Base-by-base conservation (phyloP, 495 filamentous ascomycete genomes). In the Staphylotrichum longicolle region DNA sequence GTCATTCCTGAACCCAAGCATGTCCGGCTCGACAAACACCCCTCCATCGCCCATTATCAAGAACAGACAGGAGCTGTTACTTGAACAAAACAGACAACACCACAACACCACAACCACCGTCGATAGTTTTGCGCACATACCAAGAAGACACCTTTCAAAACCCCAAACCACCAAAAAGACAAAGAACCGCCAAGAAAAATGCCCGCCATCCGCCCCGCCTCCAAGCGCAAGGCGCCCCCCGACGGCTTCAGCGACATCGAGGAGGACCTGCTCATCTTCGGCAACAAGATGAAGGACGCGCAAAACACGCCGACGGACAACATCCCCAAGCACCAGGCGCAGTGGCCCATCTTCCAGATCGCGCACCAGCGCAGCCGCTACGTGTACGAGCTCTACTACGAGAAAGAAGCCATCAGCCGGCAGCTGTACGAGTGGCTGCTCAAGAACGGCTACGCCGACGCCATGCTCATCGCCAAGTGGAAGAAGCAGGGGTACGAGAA, bases 401-500 rank as follows among this genome's bases (percentile, higher is more conserved):
- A 95, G 72, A 96, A 96, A 77, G 90, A 96, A 75, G 92, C 93
- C 49, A 97, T 99, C 75, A 88, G 83, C 62, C 91, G 90, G 74
- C 80, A 84, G 72, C 81, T 98, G 12, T 99, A 99, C 73, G 93
- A 96, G 63, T 99, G 90, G 88, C 79, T 98, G 67, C 80, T 98
- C 49, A 99, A 99, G 83, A 96, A 97, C 73, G 86, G 87, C 51
- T 98, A 99, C 73, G 94, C 91, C 9, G 94, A 99, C 78, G 84
- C 89, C 20, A 93, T 88, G 73, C 78, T 99, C 63, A 98, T 99
- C 70, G 94, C 94, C 14, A 98, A 99, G 77, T 99, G 94, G 94
- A 99, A 99, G 83, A 99, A 98, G 77, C 89, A 93, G 69, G 95
- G 94, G 27, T 99, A 99, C 75, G 94, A 98, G 77, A 97, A 98